Evolutionary conservation across 768 basidiomycete species (phyloP).

Genomic region (Hypholoma sublateritium): DNA sequence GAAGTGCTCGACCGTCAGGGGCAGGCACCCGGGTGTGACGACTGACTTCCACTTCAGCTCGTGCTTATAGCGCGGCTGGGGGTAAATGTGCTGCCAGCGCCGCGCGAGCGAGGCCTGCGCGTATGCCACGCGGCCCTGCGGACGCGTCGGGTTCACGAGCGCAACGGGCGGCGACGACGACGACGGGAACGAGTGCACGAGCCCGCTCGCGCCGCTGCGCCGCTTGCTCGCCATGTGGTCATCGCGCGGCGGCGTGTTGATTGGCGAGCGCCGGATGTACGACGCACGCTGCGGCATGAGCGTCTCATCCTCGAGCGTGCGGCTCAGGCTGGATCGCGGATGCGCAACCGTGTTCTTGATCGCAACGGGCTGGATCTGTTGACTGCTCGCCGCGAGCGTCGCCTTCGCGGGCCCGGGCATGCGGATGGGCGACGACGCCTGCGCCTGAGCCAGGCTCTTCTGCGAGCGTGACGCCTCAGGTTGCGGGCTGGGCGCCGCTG

Average conservation of each 20-base stretch:
- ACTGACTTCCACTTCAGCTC: constrained; percentile 92
- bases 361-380: constrained; percentile 39
- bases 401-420: constrained; percentile 34
- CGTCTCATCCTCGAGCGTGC: constrained; percentile 61
- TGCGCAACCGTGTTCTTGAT: constrained; percentile 37
- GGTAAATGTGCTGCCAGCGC: constrained; percentile 88
- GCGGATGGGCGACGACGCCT: constrained; percentile 30
- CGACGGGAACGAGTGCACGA: constrained; percentile 39
- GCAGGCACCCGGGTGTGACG: constrained; percentile 82
- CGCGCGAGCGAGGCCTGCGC: constrained; percentile 75
- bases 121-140: constrained; percentile 54
- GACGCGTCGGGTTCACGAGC: constrained; percentile 69
- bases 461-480: constrained; percentile 10
- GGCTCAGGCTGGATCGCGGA: constrained; percentile 44
- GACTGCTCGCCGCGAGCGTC: constrained; percentile 31
- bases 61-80: constrained; percentile 70
- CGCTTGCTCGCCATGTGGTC: constrained; percentile 56
- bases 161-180: constrained; percentile 46
- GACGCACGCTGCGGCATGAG: constrained; percentile 44
- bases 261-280: constrained; percentile 57
- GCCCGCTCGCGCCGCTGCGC: constrained; percentile 42
- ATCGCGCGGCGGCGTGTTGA: constrained; percentile 70
- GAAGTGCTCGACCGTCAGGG: constrained; percentile 88
- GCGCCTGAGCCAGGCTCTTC: constrained; percentile 8
- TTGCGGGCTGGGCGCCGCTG: constrained; percentile 31